Evolutionary conservation across 2,329 filamentous ascomycete species (phyloP).

Genomic region (Microdochium trichocladiopsis): DNA sequence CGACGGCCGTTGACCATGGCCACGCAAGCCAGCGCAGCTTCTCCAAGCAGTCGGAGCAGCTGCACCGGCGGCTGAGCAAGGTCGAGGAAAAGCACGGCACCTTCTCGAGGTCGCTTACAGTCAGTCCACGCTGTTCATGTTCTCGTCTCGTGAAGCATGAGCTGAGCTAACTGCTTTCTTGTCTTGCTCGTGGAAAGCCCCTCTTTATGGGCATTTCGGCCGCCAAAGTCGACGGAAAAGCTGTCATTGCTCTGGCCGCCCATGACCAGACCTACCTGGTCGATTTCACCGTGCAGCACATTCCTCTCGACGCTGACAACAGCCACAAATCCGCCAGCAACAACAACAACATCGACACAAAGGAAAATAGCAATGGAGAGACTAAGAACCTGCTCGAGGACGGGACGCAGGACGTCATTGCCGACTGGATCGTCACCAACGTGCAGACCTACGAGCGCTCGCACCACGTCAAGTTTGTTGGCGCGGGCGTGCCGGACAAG

Average conservation of each 20-base stretch:
- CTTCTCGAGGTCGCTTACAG: not conserved
- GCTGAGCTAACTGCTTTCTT: no score
- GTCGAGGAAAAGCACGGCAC: not conserved
- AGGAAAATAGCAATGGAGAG: not conserved
- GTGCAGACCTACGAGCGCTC: slow-evolving; percentile 54
- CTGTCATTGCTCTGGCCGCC: slow-evolving; percentile 45
- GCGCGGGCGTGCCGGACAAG: slow-evolving; percentile 56
- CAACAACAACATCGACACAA: no score
- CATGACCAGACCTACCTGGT: slow-evolving; percentile 54
- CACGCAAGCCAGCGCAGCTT: not conserved
- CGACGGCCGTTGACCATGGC: not conserved
- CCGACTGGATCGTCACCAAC: slow-evolving; percentile 50
- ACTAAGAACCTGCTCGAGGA: not conserved
- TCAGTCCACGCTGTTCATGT: not conserved
- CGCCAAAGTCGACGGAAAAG: slow-evolving; percentile 20
- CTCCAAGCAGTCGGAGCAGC: not conserved
- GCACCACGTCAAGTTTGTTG: slow-evolving; percentile 68
- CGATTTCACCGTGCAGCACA: slow-evolving; percentile 42
- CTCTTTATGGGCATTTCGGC: slow-evolving; percentile 38
- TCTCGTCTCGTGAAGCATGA: no score
- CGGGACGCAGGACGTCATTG: slow-evolving; percentile 38
- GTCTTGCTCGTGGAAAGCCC: slow-evolving; percentile 11
- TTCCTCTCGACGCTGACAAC: slow-evolving; percentile 20
- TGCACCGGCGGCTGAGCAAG: not conserved
- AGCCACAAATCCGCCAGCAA: slow-evolving; percentile 3